Evolutionary conservation across 768 basidiomycete genomes (phyloP), one percentile per base, ranked within the genome.

Genomic region (Boletus subcaerulescens): DNA sequence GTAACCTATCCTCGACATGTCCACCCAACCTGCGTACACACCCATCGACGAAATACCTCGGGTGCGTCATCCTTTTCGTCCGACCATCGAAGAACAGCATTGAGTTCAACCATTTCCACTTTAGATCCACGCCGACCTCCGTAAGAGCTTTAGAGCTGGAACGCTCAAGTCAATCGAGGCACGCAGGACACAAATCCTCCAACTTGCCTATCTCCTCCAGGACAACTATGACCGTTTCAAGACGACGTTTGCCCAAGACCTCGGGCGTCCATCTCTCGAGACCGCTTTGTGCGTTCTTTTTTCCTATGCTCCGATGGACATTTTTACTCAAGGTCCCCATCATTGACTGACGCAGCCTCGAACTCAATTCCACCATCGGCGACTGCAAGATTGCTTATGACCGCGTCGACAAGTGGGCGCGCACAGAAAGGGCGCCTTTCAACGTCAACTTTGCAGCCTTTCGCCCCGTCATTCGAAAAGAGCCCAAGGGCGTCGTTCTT

Each of bases 141-240:
- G 71, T 26, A 72, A 74, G n/a, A 80, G 79, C 6, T 92, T 91
- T 69, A 72, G 71, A 31, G 71, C 82, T 1, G 87, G 89, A 15
- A 90, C 85, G 66, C 80, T 83, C 40, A 84, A 74, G 63, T 70
- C 81, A n/a, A 74, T 92, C 52, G 77, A 77, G 13, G 90, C 78
- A 64, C 78, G 92, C 62, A 91, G 85, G 70, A 78, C 83, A 42
- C 90, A 92, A 71, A 76, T 94, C 24, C 77, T 85, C n/a, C 81
- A 86, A 63, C 78, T 94, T 13, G 84, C 78, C 9, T 88, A 89
- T 66, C 71, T 90, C 60, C 31, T 91, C 62, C 77, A 89, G 66
- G 91, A 94, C 70, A 91, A 94, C 65, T 61, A 72, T 18, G 71
- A 79, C 33, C 79, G 73, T 15, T 81, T 93, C 62, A 76, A 81